Evolutionary conservation across 2,329 filamentous ascomycete genomes (phyloP).

Genomic region (Stemphylium beticola): DNA sequence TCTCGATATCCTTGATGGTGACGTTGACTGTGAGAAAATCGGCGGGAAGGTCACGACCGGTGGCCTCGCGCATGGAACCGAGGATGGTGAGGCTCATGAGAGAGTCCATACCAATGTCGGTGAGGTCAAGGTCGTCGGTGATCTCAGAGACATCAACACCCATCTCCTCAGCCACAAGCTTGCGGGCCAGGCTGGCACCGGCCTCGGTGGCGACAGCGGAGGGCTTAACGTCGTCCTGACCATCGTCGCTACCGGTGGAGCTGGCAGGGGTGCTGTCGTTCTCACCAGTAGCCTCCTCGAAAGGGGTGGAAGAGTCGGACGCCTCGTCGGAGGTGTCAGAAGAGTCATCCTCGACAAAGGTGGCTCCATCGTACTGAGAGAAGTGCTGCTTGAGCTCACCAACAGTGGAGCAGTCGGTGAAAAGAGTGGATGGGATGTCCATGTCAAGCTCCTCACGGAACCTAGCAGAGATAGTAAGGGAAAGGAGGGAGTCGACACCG

Average conservation of each 20-base stretch:
- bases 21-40: conserved; percentile 66
- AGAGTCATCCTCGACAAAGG: conserved; percentile 49
- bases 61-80: conserved; percentile 58
- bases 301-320: conserved; percentile 52
- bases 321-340: conserved; percentile 50
- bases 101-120: conserved; percentile 63
- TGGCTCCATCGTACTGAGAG: conserved; percentile 53
- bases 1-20: conserved; percentile 70
- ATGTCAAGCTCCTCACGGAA: conserved; percentile 67
- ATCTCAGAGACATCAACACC: conserved; percentile 67
- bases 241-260: conserved; percentile 56
- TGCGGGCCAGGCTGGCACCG: conserved; percentile 55
- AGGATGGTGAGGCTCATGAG: conserved; percentile 61
- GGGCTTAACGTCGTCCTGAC: conserved; percentile 44
- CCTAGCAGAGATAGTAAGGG: conserved; percentile 65
- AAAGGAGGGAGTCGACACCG: conserved; percentile 67
- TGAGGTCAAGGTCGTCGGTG: conserved; percentile 64
- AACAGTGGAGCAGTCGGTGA: conserved; percentile 66
- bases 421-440: conserved; percentile 64
- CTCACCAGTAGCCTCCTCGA: conserved; percentile 41
- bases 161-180: conserved; percentile 63
- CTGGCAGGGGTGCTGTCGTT: conserved; percentile 56
- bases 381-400: conserved; percentile 66
- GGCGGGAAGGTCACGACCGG: conserved; percentile 57
- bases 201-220: conserved; percentile 41